Base-by-base conservation (phyloP, 2,329 filamentous ascomycete species). In the Calycina herbarum region DNA sequence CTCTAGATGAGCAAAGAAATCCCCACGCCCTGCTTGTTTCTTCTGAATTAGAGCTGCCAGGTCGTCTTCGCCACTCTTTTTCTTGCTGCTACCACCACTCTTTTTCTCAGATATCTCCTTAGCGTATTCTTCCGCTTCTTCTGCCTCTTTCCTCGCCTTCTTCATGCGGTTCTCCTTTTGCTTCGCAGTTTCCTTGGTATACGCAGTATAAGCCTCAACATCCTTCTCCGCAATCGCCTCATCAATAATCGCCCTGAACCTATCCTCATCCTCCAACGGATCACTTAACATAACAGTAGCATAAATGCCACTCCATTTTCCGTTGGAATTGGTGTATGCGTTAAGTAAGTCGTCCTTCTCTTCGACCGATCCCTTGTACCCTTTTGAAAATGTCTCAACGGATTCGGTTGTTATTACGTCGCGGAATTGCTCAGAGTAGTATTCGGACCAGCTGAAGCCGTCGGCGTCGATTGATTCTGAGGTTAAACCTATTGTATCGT, bases 401-500 rank as follows among this genome's bases (percentile, higher is more conserved):
- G 87, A 86, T 67, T 92, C 88, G 2, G 83, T 80, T 20, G 87
- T 93, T 61, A 99, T 83, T 31, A 92, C 84, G 64, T 94, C 89
- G 60, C 86, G 86, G 77, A 89, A 97, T 73, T 97, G 93, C 69
- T 90, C 88, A 63, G 89, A 87, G 82, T 96, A 99, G 81, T 93
- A 99, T 59, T 91, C 89, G 63, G 86, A 83, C 95, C 95, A 99
- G 81, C 92, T 86, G 80, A 98, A 99, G 67, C 89, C 91, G 66
- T 92, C 89, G 75, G 93, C 90, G 38, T 89, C 85, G 27, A 96
- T 86, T 8, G 88, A 89, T 75, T 97, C 94, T 11, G 91, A 87
- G 0, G 94, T 98, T 64, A 90, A 95, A 63, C 95, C 95, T 0
- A 94, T 98, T 62, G 85, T 83, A 76, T 99, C 94, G 81, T 97